Evolutionary conservation across 192 early-diverging fungal genomes (phyloP), one percentile per base, ranked within the genome.

Genomic region (Backusella tarrabulga): DNA sequence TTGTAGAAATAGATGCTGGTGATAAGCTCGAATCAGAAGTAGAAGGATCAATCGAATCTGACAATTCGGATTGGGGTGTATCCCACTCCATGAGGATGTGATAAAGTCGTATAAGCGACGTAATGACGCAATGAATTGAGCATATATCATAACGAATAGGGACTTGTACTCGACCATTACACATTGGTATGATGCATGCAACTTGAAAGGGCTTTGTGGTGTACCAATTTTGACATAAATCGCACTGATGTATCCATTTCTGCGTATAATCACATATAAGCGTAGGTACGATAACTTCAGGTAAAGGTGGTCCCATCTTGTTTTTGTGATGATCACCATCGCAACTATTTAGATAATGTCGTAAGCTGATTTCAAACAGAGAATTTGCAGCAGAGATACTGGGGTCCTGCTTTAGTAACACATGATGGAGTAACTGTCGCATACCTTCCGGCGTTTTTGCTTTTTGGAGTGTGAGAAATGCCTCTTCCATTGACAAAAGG

Each of bases 121-220:
- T 36, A 35, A 77, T 29, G 0, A 63, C 68, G 34, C 79, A 80
- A 1, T 71, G 23, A n/a, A 54, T 67, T 6, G 79, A 80, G 42
- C 79, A 80, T 46, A 80, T 38, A 19, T 41, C 44, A 8, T 60
- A 80, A 23, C 79, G 75, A 40, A 80, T 69, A 11, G 79, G 75
- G 15, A 80, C 70, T 29, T 76, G 56, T 14, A 80, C 4, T 12
- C 79, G 70, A 11, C 71, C 52, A 50, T 80, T 76, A 21, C 79
- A 76, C 41, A 80, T 50, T 9, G 71, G 60, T 1, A 71, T 71
- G 14, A 80, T 35, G 4, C 76, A 76, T 6, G 46, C 79, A 17
- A 80, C 36, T 19, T 80, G 75, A 21, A 76, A 68, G 15, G 32
- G 41, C 1, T 44, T 67, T 26, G 34, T 19, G 1, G 54, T 73